phyloP scores from a whole-genome alignment of 208 protist species.

The Trypanosoma rangeli region DNA sequence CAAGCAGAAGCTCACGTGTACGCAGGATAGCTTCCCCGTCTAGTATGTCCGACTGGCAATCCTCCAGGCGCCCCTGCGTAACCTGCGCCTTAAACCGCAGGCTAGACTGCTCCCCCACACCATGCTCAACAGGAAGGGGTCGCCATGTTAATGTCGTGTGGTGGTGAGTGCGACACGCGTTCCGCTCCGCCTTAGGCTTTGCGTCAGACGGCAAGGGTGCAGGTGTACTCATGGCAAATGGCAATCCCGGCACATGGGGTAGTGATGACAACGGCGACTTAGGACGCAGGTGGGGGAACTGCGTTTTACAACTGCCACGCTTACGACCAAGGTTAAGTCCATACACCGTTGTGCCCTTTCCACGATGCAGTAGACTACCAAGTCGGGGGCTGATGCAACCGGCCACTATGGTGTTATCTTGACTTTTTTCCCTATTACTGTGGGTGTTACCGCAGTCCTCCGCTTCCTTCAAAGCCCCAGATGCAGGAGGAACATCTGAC shows the following conservation, averaged over 20 bases:
- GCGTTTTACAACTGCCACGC: background rate
- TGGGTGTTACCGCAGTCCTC: background rate
- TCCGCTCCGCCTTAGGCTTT: background rate
- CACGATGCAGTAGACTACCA: constrained; percentile 25
- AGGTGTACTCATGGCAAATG: background rate
- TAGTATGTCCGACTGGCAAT: constrained; percentile 40
- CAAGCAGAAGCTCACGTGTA: constrained; percentile 43
- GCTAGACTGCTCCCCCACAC: constrained; percentile 50
- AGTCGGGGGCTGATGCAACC: background rate
- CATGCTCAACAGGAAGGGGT: constrained; percentile 42
- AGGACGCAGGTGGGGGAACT: background rate
- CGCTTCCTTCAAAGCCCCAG: background rate
- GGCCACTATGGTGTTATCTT: background rate
- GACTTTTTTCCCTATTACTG: background rate
- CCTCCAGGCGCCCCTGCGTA: constrained; percentile 29
- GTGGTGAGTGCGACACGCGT: background rate
- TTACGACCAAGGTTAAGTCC: constrained; percentile 8
- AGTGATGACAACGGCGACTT: background rate
- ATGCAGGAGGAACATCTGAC: background rate
- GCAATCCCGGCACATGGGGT: background rate
- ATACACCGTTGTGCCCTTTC: constrained; percentile 32
- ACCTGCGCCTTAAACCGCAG: constrained; percentile 37
- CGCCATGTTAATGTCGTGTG: constrained; percentile 1
- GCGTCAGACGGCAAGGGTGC: background rate
- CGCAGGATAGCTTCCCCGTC: constrained; percentile 39